Conservation (phyloP, 1,284 basidiomycete genomes). For the Sparassis latifolia region DNA sequence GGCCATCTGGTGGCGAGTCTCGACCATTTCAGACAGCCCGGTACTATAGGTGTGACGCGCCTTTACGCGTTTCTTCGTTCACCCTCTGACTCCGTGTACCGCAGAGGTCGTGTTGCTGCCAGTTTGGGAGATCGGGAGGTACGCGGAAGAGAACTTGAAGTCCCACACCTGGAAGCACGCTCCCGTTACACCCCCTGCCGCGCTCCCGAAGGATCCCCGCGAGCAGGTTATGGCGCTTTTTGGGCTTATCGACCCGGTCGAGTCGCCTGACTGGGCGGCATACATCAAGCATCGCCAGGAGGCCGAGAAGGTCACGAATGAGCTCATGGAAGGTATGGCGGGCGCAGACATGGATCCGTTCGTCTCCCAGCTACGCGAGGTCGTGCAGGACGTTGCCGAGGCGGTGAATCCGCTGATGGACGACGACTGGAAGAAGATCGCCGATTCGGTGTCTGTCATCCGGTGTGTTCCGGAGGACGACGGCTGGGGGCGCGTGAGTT, state of each 20-base stretch:
- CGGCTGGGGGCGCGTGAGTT: not conserved
- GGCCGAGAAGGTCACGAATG: not conserved
- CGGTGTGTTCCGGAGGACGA: not conserved
- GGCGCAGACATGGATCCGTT: not conserved
- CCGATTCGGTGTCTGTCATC: not conserved
- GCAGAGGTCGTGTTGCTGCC: too few relatives aligned
- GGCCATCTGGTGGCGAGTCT: too few relatives aligned
- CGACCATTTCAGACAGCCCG: too few relatives aligned
- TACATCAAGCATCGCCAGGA: not conserved
- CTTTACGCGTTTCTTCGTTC: too few relatives aligned
- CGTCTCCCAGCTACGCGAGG: not conserved
- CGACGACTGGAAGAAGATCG: not conserved
- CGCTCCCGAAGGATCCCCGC: not conserved
- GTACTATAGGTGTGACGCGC: too few relatives aligned
- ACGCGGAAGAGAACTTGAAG: not conserved
- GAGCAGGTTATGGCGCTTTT: not conserved
- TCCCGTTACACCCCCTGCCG: not conserved
- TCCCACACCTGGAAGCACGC: conserved; percentile 2
- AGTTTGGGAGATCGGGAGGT: not conserved
- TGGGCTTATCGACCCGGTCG: conserved; percentile 1
- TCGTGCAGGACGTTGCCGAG: not conserved
- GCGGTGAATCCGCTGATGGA: not conserved
- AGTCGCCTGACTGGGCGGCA: conserved; percentile 1
- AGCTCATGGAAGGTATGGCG: not conserved
- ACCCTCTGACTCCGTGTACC: too few relatives aligned